Evolutionary conservation across 2,329 filamentous ascomycete species (phyloP).

Genomic region (Arthrobotrys sphaeroides): DNA sequence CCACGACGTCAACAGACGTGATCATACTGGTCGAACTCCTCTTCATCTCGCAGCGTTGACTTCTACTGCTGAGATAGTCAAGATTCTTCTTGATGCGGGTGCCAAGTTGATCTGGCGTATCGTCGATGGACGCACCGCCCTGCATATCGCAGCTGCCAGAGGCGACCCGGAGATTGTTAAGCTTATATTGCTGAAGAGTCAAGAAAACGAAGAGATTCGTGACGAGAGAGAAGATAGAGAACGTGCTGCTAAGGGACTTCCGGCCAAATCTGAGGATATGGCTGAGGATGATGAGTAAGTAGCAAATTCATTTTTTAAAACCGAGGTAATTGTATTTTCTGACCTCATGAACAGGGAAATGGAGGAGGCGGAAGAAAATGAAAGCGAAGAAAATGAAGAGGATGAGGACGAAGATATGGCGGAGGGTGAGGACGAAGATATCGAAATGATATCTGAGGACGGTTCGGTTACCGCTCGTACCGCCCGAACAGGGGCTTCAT

Average conservation of each 20-base stretch:
- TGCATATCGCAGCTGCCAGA: constrained; percentile 80
- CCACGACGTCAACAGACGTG: constrained; percentile 76
- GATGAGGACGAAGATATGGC: constrained; percentile 60
- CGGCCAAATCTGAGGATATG: constrained; percentile 57
- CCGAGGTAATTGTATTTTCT: not conserved
- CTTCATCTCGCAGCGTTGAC: constrained; percentile 80
- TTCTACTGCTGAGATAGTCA: constrained; percentile 72
- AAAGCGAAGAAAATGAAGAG: no score
- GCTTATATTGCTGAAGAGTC: constrained; percentile 77
- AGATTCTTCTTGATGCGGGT: constrained; percentile 75
- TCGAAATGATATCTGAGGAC: constrained; percentile 63
- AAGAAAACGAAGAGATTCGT: constrained; percentile 75
- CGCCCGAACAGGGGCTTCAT: constrained; percentile 35
- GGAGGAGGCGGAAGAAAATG: constrained; percentile 57
- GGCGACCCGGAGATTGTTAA: constrained; percentile 76
- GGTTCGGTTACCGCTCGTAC: constrained; percentile 37
- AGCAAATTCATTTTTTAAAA: not conserved
- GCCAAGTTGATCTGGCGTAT: constrained; percentile 77
- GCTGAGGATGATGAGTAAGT: constrained; percentile 50
- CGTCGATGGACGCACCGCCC: constrained; percentile 80
- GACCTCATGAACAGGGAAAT: constrained; percentile 20
- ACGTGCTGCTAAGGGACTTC: constrained; percentile 57
- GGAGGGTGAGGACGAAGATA: constrained; percentile 63
- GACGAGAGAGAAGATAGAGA: constrained; percentile 68
- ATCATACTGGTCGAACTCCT: constrained; percentile 80